Base-by-base conservation (phyloP, 192 early-diverging fungal genomes). In the Rhizoclosmatium sp. region DNA sequence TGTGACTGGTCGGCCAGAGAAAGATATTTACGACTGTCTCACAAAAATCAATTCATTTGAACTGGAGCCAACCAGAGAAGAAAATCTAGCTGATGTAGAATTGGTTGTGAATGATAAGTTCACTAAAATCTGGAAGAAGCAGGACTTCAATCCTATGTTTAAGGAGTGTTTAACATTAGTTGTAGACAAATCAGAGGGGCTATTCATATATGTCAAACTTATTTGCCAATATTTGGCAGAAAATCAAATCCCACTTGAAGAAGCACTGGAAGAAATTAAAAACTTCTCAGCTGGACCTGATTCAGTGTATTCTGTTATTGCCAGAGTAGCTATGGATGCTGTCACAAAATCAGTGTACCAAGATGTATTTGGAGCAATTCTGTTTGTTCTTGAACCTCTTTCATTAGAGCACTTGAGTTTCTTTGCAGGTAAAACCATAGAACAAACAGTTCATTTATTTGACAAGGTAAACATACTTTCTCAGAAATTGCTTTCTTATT, bases 151-250 rank as follows among this genome's bases (percentile, higher is more conserved):
- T 14, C 1, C 31, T 54, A 23, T 3, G 21, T 12, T 19, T 7
- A 2, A 58, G 9, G 49, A 47, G 12, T 19, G 19, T 16, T 14
- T 4, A 9, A 2, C 10, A 4, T 21, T 49, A 23, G 5, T 21
- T 51, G 44, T 71, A 9, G 45, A 42, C 9, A 81, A 71, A 19
- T 80, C 74, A 12, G 80, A 81, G 69, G 80, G 80, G 1, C 41
- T 75, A 4, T 81, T 81, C 56, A 65, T 81, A 2, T 76, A 62
- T 2, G 76, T 62, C 56, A 12, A 54, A 21, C 3, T 51, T 59
- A 59, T 46, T 2, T 39, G 19, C 41, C 47, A 71, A 14, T 44
- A 54, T 19, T 16, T 65, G 77, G 44, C 10, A 14, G 19, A 21
- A 51, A 1, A 2, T 46, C 4, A 51, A 14, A 51, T 51, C 49